Conservation (phyloP, 108 stramenopile species). For the Cyclotella choctawhatcheeana region DNA sequence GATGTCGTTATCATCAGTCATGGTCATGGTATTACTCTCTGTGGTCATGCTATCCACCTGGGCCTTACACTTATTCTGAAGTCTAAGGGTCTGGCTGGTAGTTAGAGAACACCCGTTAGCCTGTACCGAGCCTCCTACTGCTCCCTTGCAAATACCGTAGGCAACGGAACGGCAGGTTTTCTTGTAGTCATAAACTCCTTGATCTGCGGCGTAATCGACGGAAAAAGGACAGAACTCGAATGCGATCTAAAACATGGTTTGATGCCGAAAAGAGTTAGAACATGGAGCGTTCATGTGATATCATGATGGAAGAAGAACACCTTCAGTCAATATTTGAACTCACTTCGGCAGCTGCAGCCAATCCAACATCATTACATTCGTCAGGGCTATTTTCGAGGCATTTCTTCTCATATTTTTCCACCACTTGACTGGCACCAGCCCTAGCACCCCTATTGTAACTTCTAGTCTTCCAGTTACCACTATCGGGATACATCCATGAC, state of each 20-base stretch:
- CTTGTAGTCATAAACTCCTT: neutral
- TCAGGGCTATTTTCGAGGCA: neutral
- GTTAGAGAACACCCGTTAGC: neutral
- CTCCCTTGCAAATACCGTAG: slow-evolving; percentile 3
- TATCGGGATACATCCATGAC: neutral
- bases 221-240: slow-evolving; percentile 8
- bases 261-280: neutral
- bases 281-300: neutral
- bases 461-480: slow-evolving; percentile 1
- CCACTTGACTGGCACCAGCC: neutral
- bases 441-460: slow-evolving; percentile 7
- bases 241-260: neutral
- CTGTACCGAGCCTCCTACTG: neutral
- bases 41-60: slow-evolving; percentile 4
- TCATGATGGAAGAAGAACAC: no score
- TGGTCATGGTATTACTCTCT: no score
- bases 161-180: neutral
- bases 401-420: slow-evolving; percentile 3
- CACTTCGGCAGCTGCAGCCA: neutral
- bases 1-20: no score
- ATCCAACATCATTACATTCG: slow-evolving; percentile 7
- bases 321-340: neutral
- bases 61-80: neutral
- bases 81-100: neutral
- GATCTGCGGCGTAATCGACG: neutral